A percentile compares a stretch with the other conserved stretches of the same genome.
Evolutionary conservation across 139 green algal species (phyloP).

Genomic region (Micractinium sp.): DNA sequence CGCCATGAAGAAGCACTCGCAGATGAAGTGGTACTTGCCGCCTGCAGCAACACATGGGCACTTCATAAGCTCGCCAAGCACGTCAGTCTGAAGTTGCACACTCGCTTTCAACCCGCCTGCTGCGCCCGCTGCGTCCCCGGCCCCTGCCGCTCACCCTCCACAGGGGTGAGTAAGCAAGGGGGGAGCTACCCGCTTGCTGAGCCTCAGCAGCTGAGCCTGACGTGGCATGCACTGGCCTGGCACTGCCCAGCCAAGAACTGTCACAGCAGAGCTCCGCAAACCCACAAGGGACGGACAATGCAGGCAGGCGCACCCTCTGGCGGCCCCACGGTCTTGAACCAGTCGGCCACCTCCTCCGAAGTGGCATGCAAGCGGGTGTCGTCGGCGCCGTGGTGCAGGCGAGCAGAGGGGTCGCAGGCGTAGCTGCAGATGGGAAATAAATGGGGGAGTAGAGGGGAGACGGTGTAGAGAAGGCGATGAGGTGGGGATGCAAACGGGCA

Average conservation of each 20-base stretch:
- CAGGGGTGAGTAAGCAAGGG: no score
- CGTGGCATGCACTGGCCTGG: no score
- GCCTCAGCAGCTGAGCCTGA: no score
- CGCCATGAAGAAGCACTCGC: conserved; percentile 96
- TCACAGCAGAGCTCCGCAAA: background rate
- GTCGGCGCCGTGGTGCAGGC: conserved; percentile 3
- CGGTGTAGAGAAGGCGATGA: background rate
- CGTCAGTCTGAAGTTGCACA: no score
- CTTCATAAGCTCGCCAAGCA: no score
- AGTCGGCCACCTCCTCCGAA: conserved; percentile 58
- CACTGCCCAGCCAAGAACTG: background rate
- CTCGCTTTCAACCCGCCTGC: no score
- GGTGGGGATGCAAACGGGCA: background rate
- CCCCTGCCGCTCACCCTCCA: no score
- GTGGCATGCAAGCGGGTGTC: conserved; percentile 71
- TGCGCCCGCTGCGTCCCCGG: no score
- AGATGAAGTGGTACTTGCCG: conserved; percentile 92
- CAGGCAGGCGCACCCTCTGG: background rate
- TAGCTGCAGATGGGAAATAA: background rate
- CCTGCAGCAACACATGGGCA: no score
- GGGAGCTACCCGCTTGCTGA: no score
- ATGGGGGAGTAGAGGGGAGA: background rate
- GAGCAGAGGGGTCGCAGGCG: conserved; percentile 30
- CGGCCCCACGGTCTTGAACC: conserved; percentile 31
- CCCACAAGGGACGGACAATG: background rate